Evolutionary conservation across 2,329 filamentous ascomycete genomes (phyloP), one percentile per base, ranked within the genome.

Genomic region (Macroventuria anomochaeta): DNA sequence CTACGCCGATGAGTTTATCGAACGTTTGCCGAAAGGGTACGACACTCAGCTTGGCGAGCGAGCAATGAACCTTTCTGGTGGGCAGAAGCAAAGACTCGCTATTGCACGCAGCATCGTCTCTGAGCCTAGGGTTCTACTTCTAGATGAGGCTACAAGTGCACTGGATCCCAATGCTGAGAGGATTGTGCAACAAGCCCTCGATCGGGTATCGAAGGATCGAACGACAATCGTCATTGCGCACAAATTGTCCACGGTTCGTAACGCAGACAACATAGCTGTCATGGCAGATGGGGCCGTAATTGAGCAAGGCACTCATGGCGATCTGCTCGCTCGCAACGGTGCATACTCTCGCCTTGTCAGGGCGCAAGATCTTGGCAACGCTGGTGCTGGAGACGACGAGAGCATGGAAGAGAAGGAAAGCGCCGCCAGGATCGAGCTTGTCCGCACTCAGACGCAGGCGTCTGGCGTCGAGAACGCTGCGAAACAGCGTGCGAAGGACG

Each of bases 151-250:
- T 11, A 97, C 93, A 0, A 93, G 89, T 39, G 92, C 92, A 3
- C 81, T 97, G 0, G 93, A 97, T 70, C 96, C 93, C 13, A 95
- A 96, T 70, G 95, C 91, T 0, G 93, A 99, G 77, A 91, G 90
- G 39, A 89, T 96, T 10, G 93, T 99, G 1, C 95, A 97, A 74
- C 90, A 90, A 38, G 95, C 95, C 13, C 82, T 99, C 10, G 92
- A 97, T 65, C 88, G 85, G 38, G 93, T 93, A 18, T 84, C 93
- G 0, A 83, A 88, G 59, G 91, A 92, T 23, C 85, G 95, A 47
- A 99, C 95, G 0, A 97, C 93, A 2, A 96, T 97, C 65, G 90
- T 93, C 7, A 97, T 99, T 74, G 95, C 95, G 34, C 95, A 99
- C 77, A 89, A 93, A 65, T 81, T 97, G 6, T 96, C 92, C 0